Conservation (phyloP, 306 rosid genomes). For the Lablab purpureus region DNA sequence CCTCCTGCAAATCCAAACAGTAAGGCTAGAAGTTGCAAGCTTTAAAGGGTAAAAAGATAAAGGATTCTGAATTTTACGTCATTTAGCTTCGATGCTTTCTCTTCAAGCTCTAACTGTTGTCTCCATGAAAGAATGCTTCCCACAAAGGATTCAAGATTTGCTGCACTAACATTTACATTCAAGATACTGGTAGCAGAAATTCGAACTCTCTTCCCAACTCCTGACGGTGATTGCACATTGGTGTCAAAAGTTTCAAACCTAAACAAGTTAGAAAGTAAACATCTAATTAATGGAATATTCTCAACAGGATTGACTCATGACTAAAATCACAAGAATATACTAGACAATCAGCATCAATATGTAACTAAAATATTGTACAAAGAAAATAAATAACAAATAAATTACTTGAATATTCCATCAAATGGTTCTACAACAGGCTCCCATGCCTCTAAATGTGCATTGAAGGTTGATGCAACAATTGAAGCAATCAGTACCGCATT, state of each 20-base stretch:
- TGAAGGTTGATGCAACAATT: constrained; percentile 95
- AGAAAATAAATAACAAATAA: constrained; percentile 20
- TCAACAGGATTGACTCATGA: constrained; percentile 27
- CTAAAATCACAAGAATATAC: constrained; percentile 30
- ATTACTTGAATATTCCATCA: constrained; percentile 97
- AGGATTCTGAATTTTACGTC: constrained; percentile 57
- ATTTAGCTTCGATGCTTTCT: constrained; percentile 72
- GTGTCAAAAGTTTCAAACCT: constrained; percentile 94
- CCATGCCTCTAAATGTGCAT: constrained; percentile 96
- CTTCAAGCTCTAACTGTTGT: constrained; percentile 86
- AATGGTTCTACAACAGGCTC: constrained; percentile 98
- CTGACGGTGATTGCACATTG: constrained; percentile 60
- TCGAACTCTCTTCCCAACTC: constrained; percentile 84
- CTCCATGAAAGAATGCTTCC: constrained; percentile 91
- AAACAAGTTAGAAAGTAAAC: constrained; percentile 46
- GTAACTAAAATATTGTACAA: background rate
- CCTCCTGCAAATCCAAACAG: constrained; percentile 67
- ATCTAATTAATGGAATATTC: constrained; percentile 29
- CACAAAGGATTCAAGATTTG: constrained; percentile 77
- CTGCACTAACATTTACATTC: constrained; percentile 90
- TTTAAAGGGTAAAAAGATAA: constrained; percentile 39
- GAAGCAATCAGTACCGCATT: constrained; percentile 94
- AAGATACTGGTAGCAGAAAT: constrained; percentile 87
- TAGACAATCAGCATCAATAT: constrained; percentile 9
- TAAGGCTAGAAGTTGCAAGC: constrained; percentile 27